phyloP scores from a whole-genome alignment of 768 basidiomycete genomes.

The Boletus patriciae region DNA sequence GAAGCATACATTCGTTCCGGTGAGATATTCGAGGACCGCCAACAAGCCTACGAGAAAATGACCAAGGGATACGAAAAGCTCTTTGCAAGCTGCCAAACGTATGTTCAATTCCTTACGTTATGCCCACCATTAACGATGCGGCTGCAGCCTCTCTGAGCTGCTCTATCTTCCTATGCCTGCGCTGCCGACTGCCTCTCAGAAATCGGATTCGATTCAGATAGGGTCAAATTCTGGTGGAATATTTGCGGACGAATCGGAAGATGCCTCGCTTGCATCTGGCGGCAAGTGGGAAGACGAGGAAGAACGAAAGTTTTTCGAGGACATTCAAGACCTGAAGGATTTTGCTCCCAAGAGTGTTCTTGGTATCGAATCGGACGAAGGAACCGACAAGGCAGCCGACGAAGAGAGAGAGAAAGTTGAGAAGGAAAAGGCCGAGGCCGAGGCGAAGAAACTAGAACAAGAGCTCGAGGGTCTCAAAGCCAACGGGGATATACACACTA shows the following conservation, averaged over 20 bases:
- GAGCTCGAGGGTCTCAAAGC: slow-evolving; percentile 65
- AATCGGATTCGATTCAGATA: slow-evolving; percentile 79
- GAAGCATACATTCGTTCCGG: slow-evolving; percentile 99
- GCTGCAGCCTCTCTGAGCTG: slow-evolving; percentile 80
- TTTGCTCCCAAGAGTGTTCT: slow-evolving; percentile 88
- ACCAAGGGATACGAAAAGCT: slow-evolving; percentile 93
- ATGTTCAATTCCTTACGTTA: slow-evolving; percentile 25
- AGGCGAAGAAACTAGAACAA: slow-evolving; percentile 73
- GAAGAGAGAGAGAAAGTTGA: slow-evolving; percentile 52
- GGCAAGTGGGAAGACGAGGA: slow-evolving; percentile 99
- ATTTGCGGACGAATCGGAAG: slow-evolving; percentile 57
- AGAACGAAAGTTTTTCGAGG: slow-evolving; percentile 91
- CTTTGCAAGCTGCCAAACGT: slow-evolving; percentile 86
- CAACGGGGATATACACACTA: slow-evolving; percentile 29
- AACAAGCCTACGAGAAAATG: slow-evolving; percentile 99
- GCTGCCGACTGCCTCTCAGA: slow-evolving; percentile 80
- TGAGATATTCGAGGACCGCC: slow-evolving; percentile 98
- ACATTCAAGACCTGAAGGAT: slow-evolving; percentile 86
- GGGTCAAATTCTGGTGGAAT: slow-evolving; percentile 48
- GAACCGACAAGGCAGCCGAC: slow-evolving; percentile 42
- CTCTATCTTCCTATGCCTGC: slow-evolving; percentile 77
- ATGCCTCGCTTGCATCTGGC: slow-evolving; percentile 47
- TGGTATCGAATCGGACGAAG: slow-evolving; percentile 54
- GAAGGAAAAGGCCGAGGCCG: slow-evolving; percentile 57
- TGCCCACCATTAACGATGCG: slow-evolving; percentile 10